These are phyloP conservation scores for Flaveria ramosissima DNA, from an alignment of 129 eudicot genomes.

Conservation along the genomic window DNA sequence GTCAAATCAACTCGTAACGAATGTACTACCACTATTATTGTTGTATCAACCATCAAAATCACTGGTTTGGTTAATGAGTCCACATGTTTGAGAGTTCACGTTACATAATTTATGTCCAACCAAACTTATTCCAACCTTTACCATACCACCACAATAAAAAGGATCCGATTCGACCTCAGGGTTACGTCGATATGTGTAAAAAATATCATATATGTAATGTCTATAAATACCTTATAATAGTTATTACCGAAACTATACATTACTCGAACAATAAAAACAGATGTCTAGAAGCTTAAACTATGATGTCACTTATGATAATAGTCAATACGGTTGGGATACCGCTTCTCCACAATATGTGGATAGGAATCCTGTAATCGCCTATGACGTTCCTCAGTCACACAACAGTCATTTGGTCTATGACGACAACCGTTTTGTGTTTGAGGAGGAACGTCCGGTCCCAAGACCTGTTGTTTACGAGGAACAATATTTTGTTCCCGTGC, in stretches of 20 bases:
- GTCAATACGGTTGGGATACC: conserved; percentile 24
- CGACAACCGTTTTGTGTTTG: conserved; percentile 10
- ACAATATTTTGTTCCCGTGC: conserved; percentile 7
- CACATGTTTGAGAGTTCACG: not conserved
- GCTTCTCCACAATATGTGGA: conserved; percentile 24
- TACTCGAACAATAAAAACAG: not conserved
- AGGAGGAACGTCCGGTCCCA: conserved; percentile 14
- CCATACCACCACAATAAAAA: conserved; percentile 17
- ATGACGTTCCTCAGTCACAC: conserved; percentile 26
- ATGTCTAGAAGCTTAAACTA: conserved; percentile 24
- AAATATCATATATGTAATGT: not conserved
- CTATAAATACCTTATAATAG: conserved; percentile 31
- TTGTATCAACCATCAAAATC: not conserved
- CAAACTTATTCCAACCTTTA: conserved; percentile 28
- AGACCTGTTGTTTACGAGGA: conserved; percentile 13
- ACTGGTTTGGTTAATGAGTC: not conserved
- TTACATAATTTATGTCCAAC: not conserved
- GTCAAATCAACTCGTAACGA: not conserved
- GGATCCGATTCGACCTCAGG: conserved; percentile 36
- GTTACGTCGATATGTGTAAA: not conserved
- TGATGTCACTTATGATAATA: conserved; percentile 7
- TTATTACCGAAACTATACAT: not conserved
- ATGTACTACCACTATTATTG: not conserved
- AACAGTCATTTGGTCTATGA: conserved; percentile 17
- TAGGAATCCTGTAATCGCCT: not conserved